Percentiles rank a stretch among this genome's conserved stretches.
Evolutionary conservation across 306 rosid genomes (phyloP).

Genomic region (Lathyrus tuberosus): DNA sequence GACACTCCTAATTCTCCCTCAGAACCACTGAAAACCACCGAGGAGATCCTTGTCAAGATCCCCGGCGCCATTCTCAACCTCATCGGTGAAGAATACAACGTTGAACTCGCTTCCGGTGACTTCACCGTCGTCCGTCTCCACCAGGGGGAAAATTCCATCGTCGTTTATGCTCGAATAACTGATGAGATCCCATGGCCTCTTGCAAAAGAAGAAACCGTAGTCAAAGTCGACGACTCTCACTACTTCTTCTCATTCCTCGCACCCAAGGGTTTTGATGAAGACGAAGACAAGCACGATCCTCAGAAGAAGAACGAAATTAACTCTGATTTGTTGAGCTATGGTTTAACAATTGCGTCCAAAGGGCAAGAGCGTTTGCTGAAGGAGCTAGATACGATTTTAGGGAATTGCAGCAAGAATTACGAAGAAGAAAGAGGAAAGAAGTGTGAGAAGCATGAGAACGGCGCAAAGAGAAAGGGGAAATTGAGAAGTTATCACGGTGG

Average conservation of each 20-base stretch:
- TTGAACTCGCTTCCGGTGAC: slow-evolving; percentile 86
- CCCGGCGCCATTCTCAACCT: slow-evolving; percentile 87
- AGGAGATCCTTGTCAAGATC: slow-evolving; percentile 59
- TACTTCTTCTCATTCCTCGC: slow-evolving; percentile 76
- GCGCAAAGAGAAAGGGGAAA: no score
- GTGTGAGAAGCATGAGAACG: no score
- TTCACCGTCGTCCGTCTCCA: slow-evolving; percentile 57
- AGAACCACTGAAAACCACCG: slow-evolving; percentile 62
- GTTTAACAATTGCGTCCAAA: slow-evolving; percentile 82
- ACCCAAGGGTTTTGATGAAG: slow-evolving; percentile 50
- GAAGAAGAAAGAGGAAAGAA: no score
- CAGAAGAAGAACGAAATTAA: not conserved
- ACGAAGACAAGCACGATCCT: slow-evolving; percentile 40
- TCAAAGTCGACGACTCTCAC: slow-evolving; percentile 86
- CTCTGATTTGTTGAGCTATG: slow-evolving; percentile 63
- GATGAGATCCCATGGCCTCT: slow-evolving; percentile 89
- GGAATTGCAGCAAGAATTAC: slow-evolving; percentile 50
- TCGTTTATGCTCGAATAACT: slow-evolving; percentile 62
- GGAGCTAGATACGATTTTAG: slow-evolving; percentile 61
- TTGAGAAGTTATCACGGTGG: no score
- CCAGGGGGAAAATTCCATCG: slow-evolving; percentile 62
- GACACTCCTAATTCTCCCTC: slow-evolving; percentile 34
- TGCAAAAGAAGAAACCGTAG: slow-evolving; percentile 63
- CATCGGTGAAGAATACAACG: slow-evolving; percentile 73
- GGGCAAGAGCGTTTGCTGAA: slow-evolving; percentile 68